Base-by-base conservation (phyloP, 805 yeast genomes). In the Sugiyamaella floridensis region DNA sequence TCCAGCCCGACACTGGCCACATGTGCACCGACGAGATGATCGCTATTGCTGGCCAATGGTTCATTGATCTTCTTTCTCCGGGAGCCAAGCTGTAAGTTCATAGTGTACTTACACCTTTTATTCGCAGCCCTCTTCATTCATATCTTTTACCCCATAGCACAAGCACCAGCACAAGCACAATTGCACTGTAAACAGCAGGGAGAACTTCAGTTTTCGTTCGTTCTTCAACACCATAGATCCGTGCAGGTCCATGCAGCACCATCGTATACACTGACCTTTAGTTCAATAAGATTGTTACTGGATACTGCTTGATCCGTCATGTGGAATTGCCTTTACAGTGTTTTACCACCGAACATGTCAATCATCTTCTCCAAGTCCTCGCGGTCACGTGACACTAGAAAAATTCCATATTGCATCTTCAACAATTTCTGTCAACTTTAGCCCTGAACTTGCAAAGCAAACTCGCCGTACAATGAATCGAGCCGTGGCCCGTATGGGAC, bases 1-100 rank as follows among this genome's bases (percentile, higher is more conserved):
- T 60, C 26, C 67, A 67, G 47, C 63, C 60, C 5, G 63, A 63
- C 11, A 64, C 61, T 7, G 67, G 68, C 37, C 73, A 70, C 49
- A 59, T 50, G 46, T 59, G 63, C 18, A 60, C 68, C 18, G 61
- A 60, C 10, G 60, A 58, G 40, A 65, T 65, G 63, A 54, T 65
- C n/a, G 61, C 59, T 32, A 43, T 54, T 22, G 56, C 64, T 9
- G 55, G 59, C 9, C 61, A 58, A 45, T 69, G 65, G 63, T 37
- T 65, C 26, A 16, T 28, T 18, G 48, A 45, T 19, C 16, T 44
- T 12, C 37, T 42, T 14, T 42, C 44, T 7, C 19, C 20, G 14
- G 20, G n/a, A 12, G n/a, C 20, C n/a, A 6, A 20, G 15, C 22
- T 18, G 22, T 15, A 20, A 42, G 15, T 10, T 14, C 19, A 11